Evolutionary conservation across 495 filamentous ascomycete species (phyloP).

Genomic region (Penicillium cataractarum): DNA sequence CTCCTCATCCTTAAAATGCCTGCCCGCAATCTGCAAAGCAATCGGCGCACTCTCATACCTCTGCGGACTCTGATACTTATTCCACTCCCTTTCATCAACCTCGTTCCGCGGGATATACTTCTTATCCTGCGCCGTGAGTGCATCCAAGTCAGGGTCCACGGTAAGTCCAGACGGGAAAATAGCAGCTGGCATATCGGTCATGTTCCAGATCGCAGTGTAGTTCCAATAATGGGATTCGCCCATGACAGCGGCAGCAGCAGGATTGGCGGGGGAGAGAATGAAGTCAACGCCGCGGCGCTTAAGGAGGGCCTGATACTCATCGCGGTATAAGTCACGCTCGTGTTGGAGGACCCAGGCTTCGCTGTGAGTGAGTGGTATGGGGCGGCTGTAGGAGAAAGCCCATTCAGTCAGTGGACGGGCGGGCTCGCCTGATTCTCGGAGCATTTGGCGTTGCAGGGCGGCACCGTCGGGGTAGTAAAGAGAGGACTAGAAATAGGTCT

Average conservation of each 20-base stretch:
- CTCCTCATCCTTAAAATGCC: conserved; percentile 48
- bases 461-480: conserved; percentile 63
- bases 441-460: conserved; percentile 43
- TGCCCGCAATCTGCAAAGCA: conserved; percentile 55
- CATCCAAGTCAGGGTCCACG: conserved; percentile 46
- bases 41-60: conserved; percentile 51
- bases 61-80: conserved; percentile 37
- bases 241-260: conserved; percentile 61
- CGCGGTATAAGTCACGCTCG: conserved; percentile 60
- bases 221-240: conserved; percentile 68
- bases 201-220: conserved; percentile 75
- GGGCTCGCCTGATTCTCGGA: conserved; percentile 57
- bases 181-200: conserved; percentile 66
- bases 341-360: conserved; percentile 51
- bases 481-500: conserved; percentile 31
- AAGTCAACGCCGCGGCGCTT: conserved; percentile 67
- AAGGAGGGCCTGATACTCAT: conserved; percentile 61
- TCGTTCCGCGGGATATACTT: conserved; percentile 36
- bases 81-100: conserved; percentile 44
- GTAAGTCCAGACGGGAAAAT: conserved; percentile 57
- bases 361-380: conserved; percentile 40
- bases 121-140: conserved; percentile 26
- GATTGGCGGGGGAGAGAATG: conserved; percentile 66
- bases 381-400: conserved; percentile 57
- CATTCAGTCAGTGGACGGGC: conserved; percentile 59